Evolutionary conservation across 306 rosid genomes (phyloP).

Genomic region (Castanospermum australe): DNA sequence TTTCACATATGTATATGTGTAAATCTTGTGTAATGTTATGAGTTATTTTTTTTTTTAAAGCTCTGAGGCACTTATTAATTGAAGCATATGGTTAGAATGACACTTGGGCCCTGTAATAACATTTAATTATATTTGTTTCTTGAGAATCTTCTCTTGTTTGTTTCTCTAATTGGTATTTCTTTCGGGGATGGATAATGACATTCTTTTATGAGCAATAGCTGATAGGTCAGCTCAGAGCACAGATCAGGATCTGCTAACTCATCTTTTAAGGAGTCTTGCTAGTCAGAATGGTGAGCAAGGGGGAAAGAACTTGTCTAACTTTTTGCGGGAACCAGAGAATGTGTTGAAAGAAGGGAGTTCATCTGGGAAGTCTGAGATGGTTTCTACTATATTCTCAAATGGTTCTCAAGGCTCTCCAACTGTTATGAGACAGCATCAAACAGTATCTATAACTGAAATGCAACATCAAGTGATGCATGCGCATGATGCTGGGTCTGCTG

Average conservation of each 20-base stretch:
- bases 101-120: not conserved
- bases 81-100: not conserved
- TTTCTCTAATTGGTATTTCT: not conserved
- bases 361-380: constrained; percentile 30
- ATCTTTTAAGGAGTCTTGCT: constrained; percentile 51
- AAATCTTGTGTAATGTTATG: not conserved
- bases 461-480: constrained; percentile 22
- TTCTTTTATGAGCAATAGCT: constrained; percentile 37
- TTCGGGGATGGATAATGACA: not conserved
- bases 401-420: constrained; percentile 39
- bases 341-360: constrained; percentile 35
- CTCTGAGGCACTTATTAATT: not conserved
- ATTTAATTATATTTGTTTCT: not conserved
- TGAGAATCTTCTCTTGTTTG: not conserved
- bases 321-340: constrained; percentile 41
- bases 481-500: constrained; percentile 35
- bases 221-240: constrained; percentile 48
- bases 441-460: constrained; percentile 30
- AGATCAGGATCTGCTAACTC: constrained; percentile 58
- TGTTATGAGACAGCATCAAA: constrained; percentile 15
- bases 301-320: constrained; percentile 32
- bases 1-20: not conserved
- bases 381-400: constrained; percentile 34
- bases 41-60: not conserved
- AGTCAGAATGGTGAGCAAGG: constrained; percentile 39